Percentiles rank a stretch among this genome's conserved stretches.
These are phyloP conservation scores for Solanum clarkiae DNA, from an alignment of 257 asterid genomes.

Conservation along the genomic window DNA sequence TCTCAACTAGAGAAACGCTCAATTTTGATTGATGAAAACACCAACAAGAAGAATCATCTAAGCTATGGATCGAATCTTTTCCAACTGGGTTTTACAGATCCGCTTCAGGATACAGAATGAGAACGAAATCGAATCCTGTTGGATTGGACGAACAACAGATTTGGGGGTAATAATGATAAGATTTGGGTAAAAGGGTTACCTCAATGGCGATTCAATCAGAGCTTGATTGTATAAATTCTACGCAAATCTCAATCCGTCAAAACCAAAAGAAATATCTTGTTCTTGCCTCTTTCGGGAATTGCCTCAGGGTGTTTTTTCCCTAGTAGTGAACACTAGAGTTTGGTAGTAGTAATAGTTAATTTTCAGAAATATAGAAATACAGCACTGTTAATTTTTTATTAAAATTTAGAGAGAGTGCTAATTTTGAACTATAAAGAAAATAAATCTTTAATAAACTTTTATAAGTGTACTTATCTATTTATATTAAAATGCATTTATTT, in stretches of 20 bases:
- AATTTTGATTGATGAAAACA: neutral
- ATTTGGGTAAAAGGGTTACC: conserved; percentile 15
- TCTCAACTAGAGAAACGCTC: neutral
- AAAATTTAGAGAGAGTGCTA: neutral
- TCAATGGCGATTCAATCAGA: neutral
- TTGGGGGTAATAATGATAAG: neutral
- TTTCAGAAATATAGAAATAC: neutral
- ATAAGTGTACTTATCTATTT: too few relatives aligned
- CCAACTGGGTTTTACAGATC: conserved; percentile 8
- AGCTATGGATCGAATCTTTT: neutral
- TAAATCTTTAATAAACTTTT: too few relatives aligned
- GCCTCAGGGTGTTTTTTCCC: neutral
- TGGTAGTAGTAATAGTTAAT: neutral
- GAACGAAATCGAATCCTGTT: conserved; percentile 1
- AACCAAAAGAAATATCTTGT: too few relatives aligned
- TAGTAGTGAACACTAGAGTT: neutral
- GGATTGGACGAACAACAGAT: neutral
- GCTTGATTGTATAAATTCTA: neutral
- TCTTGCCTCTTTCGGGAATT: neutral
- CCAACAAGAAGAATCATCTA: neutral
- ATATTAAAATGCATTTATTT: neutral
- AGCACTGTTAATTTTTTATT: neutral
- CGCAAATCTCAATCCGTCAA: neutral
- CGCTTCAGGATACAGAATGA: neutral
- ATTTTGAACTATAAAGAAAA: neutral